Evolutionary conservation across 2,329 filamentous ascomycete genomes (phyloP), one percentile per base, ranked within the genome.

Genomic region (Tympanopsis confertula): DNA sequence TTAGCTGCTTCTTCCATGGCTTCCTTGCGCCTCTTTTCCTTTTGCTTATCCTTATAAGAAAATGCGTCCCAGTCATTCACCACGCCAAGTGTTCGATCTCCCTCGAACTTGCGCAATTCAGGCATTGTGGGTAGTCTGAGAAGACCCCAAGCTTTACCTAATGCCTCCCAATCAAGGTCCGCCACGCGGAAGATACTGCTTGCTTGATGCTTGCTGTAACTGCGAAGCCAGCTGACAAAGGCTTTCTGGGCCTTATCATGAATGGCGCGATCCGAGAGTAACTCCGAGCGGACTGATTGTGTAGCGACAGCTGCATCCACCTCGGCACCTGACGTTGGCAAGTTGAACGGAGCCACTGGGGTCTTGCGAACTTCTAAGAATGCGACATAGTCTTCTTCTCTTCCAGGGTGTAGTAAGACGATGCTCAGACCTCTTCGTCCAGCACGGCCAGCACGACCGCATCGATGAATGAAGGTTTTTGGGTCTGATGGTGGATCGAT

Each of bases 391-490:
- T 82, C 79, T 57, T 82, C 78, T 57, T 85, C 80, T 14, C 71
- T 64, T 1, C 79, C 79, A 13, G 74, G 71, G 13, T 71, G 74
- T 18, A 86, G 61, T 41, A 85, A 71, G 2, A 81, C 72, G 3
- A 85, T 65, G 37, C 78, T 79, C 10, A 82, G 57, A 4, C 81
- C 81, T 46, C 71, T 69, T 42, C 79, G 65, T 2, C 78, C 78
- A 67, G 84, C 84, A 17, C 81, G 65, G 1, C 81, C 81, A 3
- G 81, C 75, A 41, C 81, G 65, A 5, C 81, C 81, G 3, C 83
- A 70, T 3, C 81, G 73, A 54, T 85, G 81, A 43, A 85, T 80
- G 50, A 85, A 85, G 14, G 74, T 78, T 54, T 85, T 85, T 0
- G 81, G 78, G 47, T 85, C 80, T 24, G 72, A 77, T 2, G 79